Conservation (phyloP, 106 monocot species). For the Platanthera zijinensis region DNA sequence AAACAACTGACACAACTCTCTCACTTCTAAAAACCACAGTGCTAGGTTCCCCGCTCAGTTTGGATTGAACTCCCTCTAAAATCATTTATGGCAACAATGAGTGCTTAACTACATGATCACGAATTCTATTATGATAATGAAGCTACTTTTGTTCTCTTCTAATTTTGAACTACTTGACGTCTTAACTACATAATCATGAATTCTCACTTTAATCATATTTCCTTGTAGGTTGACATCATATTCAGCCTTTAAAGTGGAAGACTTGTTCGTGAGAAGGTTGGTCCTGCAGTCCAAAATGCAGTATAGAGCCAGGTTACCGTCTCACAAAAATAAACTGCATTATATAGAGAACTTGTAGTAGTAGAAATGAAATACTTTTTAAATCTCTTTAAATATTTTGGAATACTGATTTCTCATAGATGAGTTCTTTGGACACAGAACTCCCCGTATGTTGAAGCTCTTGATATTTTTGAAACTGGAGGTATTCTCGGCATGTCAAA, state of each 20-base stretch:
- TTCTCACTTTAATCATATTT: not conserved
- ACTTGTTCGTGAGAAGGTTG: conserved; percentile 68
- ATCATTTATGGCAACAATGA: not conserved
- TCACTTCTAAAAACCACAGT: too few relatives aligned
- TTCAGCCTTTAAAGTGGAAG: conserved; percentile 63
- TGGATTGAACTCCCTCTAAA: too few relatives aligned
- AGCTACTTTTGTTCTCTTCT: not conserved
- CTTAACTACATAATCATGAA: not conserved
- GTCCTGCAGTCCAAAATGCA: conserved; percentile 69
- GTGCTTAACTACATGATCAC: too few relatives aligned
- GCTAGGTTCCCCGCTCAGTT: too few relatives aligned
- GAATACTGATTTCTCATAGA: conserved; percentile 26
- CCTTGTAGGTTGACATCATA: conserved; percentile 59
- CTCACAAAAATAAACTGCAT: not conserved
- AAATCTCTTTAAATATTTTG: not conserved
- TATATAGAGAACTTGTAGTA: not conserved
- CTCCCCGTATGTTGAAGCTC: conserved; percentile 43
- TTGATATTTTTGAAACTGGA: conserved; percentile 59
- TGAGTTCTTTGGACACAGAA: conserved; percentile 66
- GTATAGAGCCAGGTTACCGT: conserved; percentile 67
- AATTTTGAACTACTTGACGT: not conserved
- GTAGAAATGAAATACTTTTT: not conserved
- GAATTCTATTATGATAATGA: not conserved
- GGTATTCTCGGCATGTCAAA: conserved; percentile 43
- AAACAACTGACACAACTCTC: too few relatives aligned